Conservation (phyloP, 1,284 basidiomycete genomes). For the Cryptococcus hybrid region DNA sequence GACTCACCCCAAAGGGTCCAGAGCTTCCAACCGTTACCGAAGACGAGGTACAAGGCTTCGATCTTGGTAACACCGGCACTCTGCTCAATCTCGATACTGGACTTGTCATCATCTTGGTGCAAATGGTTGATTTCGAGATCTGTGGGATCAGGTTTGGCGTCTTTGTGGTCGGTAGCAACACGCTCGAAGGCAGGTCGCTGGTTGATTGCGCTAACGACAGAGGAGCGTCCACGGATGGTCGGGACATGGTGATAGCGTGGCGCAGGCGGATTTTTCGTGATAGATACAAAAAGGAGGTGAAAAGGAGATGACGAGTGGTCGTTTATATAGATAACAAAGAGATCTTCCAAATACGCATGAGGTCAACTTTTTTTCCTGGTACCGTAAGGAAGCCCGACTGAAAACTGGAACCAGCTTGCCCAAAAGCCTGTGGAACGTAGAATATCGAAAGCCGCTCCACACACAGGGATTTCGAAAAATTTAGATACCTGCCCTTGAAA, state of each 20-base stretch:
- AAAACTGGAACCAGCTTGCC: too few relatives aligned
- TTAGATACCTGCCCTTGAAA: too few relatives aligned
- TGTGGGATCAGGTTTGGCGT: neutral
- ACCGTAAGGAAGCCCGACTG: too few relatives aligned
- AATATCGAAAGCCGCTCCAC: too few relatives aligned
- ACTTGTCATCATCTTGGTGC: conserved; percentile 2
- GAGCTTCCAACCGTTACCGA: conserved; percentile 29
- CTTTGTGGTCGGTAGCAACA: conserved; percentile 2
- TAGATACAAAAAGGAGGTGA: too few relatives aligned
- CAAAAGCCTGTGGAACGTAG: too few relatives aligned
- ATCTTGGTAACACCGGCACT: conserved; percentile 42
- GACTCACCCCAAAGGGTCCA: conserved; percentile 27
- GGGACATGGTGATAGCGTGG: neutral
- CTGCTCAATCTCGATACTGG: conserved; percentile 19
- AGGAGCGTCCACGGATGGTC: neutral
- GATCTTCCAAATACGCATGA: too few relatives aligned
- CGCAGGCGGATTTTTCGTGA: too few relatives aligned
- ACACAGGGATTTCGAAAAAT: too few relatives aligned
- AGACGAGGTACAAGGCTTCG: conserved; percentile 41
- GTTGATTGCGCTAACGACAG: neutral
- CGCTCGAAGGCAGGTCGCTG: conserved; percentile 3
- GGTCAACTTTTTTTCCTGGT: too few relatives aligned
- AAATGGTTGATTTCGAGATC: neutral
- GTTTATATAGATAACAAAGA: too few relatives aligned
- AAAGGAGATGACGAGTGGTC: too few relatives aligned